Evolutionary conservation across 2,329 filamentous ascomycete genomes (phyloP), one percentile per base, ranked within the genome.

Genomic region (Aspergillus ochraceoroseus): DNA sequence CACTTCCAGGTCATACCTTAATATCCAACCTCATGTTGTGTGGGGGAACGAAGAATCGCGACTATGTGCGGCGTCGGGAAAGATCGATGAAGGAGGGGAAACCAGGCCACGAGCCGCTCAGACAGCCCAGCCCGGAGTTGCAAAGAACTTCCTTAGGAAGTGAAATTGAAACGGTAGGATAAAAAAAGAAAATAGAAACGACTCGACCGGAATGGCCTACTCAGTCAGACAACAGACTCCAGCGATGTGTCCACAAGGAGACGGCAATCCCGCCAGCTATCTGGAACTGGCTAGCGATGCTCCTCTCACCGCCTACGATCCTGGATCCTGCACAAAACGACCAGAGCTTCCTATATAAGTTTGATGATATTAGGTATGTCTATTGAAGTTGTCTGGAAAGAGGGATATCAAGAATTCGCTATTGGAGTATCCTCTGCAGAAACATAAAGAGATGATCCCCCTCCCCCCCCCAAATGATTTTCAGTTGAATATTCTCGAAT

Each of bases 1-100:
- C 46, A 39, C 6, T 22, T 25, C 15, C 9, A 33, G 48, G 19
- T 33, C 67, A 48, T 64, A 78, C 75, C 74, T 79, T 79, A 32
- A 79, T 70, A 61, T 79, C 75, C 58, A 79, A 70, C 56, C 73
- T 73, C 76, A 79, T 79, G 38, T 53, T 71, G 63, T 57, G 53
- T 53, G 54, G 54, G 56, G 30, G 20, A 25, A 54, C 49, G 46
- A 49, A 48, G 49, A 52, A 36, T 54, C 43, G 44, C 57, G 54
- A 56, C 54, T 58, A 55, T 59, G 57, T 63, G 61, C 51, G 56
- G 60, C 58, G 58, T 57, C 52, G 56, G 55, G 51, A 43, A 41
- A 37, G 55, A 55, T 56, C 53, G 55, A 47, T 41, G 41, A 53
- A 43, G 54, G 49, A 53, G 49, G 48, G 48, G 47, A 40, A 55